Percentiles rank a stretch among this genome's conserved stretches.
Evolutionary conservation across 495 filamentous ascomycete species (phyloP).

Genomic region (Hypoxylon lienhwacheense): DNA sequence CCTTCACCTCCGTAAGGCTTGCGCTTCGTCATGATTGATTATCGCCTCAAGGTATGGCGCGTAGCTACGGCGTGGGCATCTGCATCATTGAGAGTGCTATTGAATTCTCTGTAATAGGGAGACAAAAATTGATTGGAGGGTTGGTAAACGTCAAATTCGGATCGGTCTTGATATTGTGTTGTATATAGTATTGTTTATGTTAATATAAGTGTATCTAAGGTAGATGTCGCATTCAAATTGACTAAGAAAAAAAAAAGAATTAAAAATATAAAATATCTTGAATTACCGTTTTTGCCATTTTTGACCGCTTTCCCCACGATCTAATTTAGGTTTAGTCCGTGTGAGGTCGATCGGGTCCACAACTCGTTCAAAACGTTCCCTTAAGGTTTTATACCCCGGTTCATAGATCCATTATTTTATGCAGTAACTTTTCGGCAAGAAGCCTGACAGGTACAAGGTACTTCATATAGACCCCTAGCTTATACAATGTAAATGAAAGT

Average conservation of each 20-base stretch:
- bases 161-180: neutral
- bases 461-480: neutral
- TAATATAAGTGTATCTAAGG: neutral
- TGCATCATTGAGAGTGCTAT: slow-evolving; percentile 22
- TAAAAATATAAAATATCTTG: slow-evolving; percentile 25
- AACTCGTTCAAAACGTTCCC: neutral
- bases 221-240: slow-evolving; percentile 3
- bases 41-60: slow-evolving; percentile 6
- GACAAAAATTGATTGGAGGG: neutral
- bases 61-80: slow-evolving; percentile 24
- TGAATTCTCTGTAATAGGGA: neutral
- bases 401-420: neutral
- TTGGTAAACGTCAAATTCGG: neutral
- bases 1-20: slow-evolving; percentile 40
- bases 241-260: slow-evolving; percentile 2
- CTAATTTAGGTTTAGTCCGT: slow-evolving; percentile 16
- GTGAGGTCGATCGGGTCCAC: too few relatives aligned
- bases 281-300: slow-evolving; percentile 33
- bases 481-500: too few relatives aligned
- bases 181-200: neutral
- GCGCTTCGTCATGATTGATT: slow-evolving; percentile 46
- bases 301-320: slow-evolving; percentile 30
- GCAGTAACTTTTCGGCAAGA: too few relatives aligned
- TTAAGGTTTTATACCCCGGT: neutral
- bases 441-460: too few relatives aligned